Percentiles rank a stretch among this genome's conserved stretches.
phyloP scores from a whole-genome alignment of 352 stramenopile species.

The Pythium chondricola region DNA sequence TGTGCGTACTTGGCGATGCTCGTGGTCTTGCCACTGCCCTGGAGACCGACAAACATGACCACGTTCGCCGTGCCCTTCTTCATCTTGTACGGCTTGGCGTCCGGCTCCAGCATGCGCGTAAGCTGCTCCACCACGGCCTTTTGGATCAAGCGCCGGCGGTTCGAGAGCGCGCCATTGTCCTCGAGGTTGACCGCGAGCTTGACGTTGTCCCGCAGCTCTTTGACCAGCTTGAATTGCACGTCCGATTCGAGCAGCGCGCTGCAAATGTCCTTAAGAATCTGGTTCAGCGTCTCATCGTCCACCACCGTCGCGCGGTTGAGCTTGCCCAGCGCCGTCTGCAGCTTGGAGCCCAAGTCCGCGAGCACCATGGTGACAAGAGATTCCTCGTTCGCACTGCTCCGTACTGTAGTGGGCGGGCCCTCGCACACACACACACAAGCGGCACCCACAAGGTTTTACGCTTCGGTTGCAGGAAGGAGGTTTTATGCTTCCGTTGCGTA shows the following conservation, averaged over 20 bases:
- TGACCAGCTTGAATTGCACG: slow-evolving; percentile 87
- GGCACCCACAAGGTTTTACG: slow-evolving; percentile 1
- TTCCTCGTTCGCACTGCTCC: not conserved
- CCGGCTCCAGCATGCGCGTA: slow-evolving; percentile 84
- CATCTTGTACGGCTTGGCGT: slow-evolving; percentile 85
- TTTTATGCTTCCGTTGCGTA: no score
- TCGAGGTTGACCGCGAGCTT: slow-evolving; percentile 85
- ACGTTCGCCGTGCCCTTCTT: slow-evolving; percentile 90
- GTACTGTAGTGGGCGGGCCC: not conserved
- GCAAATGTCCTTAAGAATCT: slow-evolving; percentile 89
- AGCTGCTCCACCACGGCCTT: slow-evolving; percentile 89
- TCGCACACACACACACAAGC: not conserved
- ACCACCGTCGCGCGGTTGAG: slow-evolving; percentile 85
- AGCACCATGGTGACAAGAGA: slow-evolving; percentile 66
- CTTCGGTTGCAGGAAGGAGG: no score
- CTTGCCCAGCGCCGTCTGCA: slow-evolving; percentile 82
- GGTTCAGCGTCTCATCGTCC: slow-evolving; percentile 88
- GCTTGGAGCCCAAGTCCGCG: slow-evolving; percentile 81
- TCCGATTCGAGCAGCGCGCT: slow-evolving; percentile 86
- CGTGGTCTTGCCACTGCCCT: slow-evolving; percentile 98
- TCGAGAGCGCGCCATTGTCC: slow-evolving; percentile 62
- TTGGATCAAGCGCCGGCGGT: slow-evolving; percentile 87
- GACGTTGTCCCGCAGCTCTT: slow-evolving; percentile 85
- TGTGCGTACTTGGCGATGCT: slow-evolving; percentile 99
- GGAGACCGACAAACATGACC: slow-evolving; percentile 91